A percentile compares a stretch with the other conserved stretches of the same genome.
phyloP scores from a whole-genome alignment of 495 filamentous ascomycete species.

The Xanthoparmelia taractica region DNA sequence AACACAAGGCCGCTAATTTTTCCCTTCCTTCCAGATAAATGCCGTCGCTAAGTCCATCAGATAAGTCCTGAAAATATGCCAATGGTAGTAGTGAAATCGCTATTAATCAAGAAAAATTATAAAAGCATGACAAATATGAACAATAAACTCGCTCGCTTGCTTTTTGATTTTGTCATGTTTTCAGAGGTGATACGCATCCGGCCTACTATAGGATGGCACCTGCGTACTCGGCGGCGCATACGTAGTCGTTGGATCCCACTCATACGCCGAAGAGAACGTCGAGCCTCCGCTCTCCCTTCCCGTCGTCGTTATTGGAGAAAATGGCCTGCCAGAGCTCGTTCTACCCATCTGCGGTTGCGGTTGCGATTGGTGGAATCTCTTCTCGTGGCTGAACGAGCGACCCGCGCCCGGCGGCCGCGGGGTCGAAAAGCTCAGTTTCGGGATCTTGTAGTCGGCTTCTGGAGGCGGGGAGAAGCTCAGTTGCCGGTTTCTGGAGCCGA shows the following conservation, averaged over 20 bases:
- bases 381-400: background rate
- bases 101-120: background rate
- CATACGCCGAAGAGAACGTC: slow-evolving; percentile 14
- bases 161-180: background rate
- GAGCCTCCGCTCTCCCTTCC: slow-evolving; percentile 9
- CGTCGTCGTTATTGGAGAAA: slow-evolving; percentile 4
- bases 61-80: background rate
- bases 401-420: slow-evolving; percentile 34
- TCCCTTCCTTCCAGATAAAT: background rate
- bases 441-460: slow-evolving; percentile 48
- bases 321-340: slow-evolving; percentile 1
- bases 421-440: slow-evolving; percentile 52
- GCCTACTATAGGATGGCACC: slow-evolving; percentile 21
- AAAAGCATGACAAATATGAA: no score
- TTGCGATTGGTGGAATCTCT: slow-evolving; percentile 1
- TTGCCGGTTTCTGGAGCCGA: slow-evolving; percentile 14
- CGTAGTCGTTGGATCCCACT: slow-evolving; percentile 36
- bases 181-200: slow-evolving; percentile 1
- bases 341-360: slow-evolving; percentile 1
- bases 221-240: slow-evolving; percentile 32
- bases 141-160: background rate
- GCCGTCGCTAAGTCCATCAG: background rate
- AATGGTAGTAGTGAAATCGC: background rate
- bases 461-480: slow-evolving; percentile 11
- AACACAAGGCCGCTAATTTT: background rate